A percentile compares a stretch with the other conserved stretches of the same genome.
Evolutionary conservation across 2,329 filamentous ascomycete species (phyloP).

Genomic region (Xenoacremonium recifei): DNA sequence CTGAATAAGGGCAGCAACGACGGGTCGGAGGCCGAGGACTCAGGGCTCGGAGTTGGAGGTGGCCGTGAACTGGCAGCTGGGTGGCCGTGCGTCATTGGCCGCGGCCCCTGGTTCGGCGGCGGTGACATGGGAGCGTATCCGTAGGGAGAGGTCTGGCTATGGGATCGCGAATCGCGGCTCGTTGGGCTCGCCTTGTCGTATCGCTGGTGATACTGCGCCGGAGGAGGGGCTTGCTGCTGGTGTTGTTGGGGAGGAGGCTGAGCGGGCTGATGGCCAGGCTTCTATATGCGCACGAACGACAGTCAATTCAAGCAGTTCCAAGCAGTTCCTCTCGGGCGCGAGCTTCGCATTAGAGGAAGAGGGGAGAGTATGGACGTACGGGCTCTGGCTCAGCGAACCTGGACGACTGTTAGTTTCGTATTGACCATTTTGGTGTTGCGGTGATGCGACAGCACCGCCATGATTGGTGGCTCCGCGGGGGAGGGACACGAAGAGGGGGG

Average conservation of each 20-base stretch:
- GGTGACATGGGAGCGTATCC: conserved; percentile 51
- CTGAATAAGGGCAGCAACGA: conserved; percentile 82
- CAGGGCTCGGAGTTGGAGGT: conserved; percentile 61
- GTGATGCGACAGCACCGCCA: neutral
- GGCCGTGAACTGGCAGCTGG: conserved; percentile 59
- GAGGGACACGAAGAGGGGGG: conserved; percentile 20
- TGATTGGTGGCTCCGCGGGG: neutral
- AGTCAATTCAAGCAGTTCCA: conserved; percentile 12
- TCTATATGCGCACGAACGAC: conserved; percentile 26
- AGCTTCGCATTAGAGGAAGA: neutral
- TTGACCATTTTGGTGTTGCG: conserved; percentile 12
- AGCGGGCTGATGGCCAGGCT: conserved; percentile 32
- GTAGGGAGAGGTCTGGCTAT: conserved; percentile 19
- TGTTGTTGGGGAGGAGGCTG: conserved; percentile 36
- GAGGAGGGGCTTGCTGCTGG: conserved; percentile 10
- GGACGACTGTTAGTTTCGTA: conserved; percentile 26
- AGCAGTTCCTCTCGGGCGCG: neutral
- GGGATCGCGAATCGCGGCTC: conserved; percentile 25
- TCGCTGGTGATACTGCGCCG: conserved; percentile 28
- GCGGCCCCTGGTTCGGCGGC: conserved; percentile 44
- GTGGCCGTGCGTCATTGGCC: conserved; percentile 45
- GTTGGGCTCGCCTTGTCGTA: conserved; percentile 50
- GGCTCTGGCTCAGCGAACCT: conserved; percentile 76
- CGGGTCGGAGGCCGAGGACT: conserved; percentile 58
- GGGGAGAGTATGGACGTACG: conserved; percentile 40